phyloP scores from a whole-genome alignment of 768 basidiomycete genomes.

The Leucocoprinus leucothites region DNA sequence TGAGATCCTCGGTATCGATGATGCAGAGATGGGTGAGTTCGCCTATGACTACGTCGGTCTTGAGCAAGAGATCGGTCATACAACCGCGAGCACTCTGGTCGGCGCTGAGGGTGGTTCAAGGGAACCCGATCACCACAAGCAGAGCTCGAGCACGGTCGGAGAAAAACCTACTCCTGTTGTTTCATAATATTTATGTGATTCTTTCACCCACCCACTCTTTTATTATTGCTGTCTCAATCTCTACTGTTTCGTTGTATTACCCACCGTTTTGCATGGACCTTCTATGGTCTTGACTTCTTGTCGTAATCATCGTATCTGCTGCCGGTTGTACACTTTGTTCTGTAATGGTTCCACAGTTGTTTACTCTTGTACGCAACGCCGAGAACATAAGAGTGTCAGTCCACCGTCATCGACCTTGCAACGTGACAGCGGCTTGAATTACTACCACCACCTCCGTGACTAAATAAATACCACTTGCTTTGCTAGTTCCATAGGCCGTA shows the following conservation, averaged over 20 bases:
- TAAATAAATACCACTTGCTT: too few species aligned
- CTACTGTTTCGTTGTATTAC: background rate
- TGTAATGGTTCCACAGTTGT: too few species aligned
- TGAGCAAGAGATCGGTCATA: constrained; percentile 53
- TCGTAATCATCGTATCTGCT: too few species aligned
- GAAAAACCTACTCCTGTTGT: constrained; percentile 5
- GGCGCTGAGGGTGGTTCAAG: constrained; percentile 20
- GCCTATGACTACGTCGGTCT: constrained; percentile 85
- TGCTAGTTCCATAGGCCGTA: too few species aligned
- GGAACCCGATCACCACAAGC: constrained; percentile 25
- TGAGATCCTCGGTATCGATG: constrained; percentile 85
- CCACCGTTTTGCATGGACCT: background rate
- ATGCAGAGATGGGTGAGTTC: constrained; percentile 87
- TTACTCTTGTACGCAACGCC: too few species aligned
- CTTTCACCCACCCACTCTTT: background rate
- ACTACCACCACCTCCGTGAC: too few species aligned
- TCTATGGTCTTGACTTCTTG: too few species aligned
- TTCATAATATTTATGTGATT: background rate
- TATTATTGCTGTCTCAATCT: background rate
- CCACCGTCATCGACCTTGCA: too few species aligned
- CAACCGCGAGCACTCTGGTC: constrained; percentile 11
- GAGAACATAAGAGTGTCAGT: too few species aligned
- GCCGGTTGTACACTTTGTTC: too few species aligned
- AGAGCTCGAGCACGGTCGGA: constrained; percentile 1
- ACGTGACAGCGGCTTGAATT: too few species aligned